Evolutionary conservation across 305 asterid species (phyloP).

Genomic region (Fraxinus ornus): DNA sequence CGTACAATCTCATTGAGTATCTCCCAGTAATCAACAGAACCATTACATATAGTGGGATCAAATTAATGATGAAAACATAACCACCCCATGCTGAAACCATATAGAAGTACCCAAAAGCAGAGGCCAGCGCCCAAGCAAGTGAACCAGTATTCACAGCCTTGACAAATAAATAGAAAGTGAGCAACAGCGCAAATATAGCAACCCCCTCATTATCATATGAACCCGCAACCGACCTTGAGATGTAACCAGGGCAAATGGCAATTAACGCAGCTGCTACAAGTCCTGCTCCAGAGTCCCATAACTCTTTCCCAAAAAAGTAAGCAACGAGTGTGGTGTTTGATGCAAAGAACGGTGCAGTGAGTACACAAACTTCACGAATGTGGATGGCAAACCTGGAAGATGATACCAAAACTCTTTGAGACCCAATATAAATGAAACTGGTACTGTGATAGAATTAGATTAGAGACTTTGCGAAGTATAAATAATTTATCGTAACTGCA

Average conservation of each 20-base stretch:
- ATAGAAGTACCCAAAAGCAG: slow-evolving; percentile 95
- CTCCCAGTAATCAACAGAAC: slow-evolving; percentile 90
- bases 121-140: slow-evolving; percentile 94
- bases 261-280: slow-evolving; percentile 91
- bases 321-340: slow-evolving; percentile 95
- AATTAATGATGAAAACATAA: slow-evolving; percentile 90
- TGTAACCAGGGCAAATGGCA: slow-evolving; percentile 99
- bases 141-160: slow-evolving; percentile 98
- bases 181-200: slow-evolving; percentile 91
- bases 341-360: slow-evolving; percentile 96
- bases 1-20: slow-evolving; percentile 93
- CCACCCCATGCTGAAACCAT: slow-evolving; percentile 99
- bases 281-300: slow-evolving; percentile 99
- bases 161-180: slow-evolving; percentile 91
- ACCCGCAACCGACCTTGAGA: slow-evolving; percentile 97
- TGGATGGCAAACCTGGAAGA: slow-evolving; percentile 86
- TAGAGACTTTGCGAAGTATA: not conserved
- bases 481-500: not conserved
- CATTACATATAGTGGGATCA: slow-evolving; percentile 87
- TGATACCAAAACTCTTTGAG: slow-evolving; percentile 11
- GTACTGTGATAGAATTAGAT: not conserved
- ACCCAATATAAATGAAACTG: slow-evolving; percentile 9
- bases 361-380: slow-evolving; percentile 98
- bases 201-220: slow-evolving; percentile 98
- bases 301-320: slow-evolving; percentile 94